Base-by-base conservation (phyloP, 345 rosid species). In the Eucalyptus victrix region DNA sequence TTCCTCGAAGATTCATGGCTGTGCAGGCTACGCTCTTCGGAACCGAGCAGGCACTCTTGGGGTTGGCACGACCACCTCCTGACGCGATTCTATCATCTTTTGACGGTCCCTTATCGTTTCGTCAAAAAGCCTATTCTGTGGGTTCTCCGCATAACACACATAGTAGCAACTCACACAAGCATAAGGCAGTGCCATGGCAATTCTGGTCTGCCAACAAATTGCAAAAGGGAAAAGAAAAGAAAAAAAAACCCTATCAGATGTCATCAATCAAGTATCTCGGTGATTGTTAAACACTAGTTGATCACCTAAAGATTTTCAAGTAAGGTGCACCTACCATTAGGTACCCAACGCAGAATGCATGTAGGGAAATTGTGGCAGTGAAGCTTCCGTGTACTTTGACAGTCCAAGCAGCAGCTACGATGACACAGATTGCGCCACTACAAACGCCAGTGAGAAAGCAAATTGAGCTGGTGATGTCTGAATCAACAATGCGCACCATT, bases 81-180 rank as follows among this genome's bases (percentile, higher is more conserved):
- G 95, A 28, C 94, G 94, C 4, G 91, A 34, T 88, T 93, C 91
- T 10, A 98, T 92, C 96, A 92, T 14, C 67, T 53, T 49, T 87
- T 91, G 94, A 23, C 92, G 94, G 12, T 96, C 94, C 91, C 91
- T 94, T 92, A 98, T 98, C 6, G 95, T 92, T 80, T 89, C 85
- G 58, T 95, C 99, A 26, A 96, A 97, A 54, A 98, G 89, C 91
- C 96, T 93, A 93, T 90, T 96, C 2, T 93, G 93, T 4, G 99
- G 96, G 91, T 94, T 98, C 87, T 97, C 99, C 0, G 99, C 98
- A 37, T 96, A 98, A 95, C 99, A 98, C 21, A 92, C 96, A 89
- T 97, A 97, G 94, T 96, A 98, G 91, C 99, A 96, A 91, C 98
- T 94, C 93, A 96, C 98, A 86, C 99, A 98, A 56, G 99, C 99